Base-by-base conservation (phyloP, 495 filamentous ascomycete genomes). In the Pyrenopolyporus hunteri region DNA sequence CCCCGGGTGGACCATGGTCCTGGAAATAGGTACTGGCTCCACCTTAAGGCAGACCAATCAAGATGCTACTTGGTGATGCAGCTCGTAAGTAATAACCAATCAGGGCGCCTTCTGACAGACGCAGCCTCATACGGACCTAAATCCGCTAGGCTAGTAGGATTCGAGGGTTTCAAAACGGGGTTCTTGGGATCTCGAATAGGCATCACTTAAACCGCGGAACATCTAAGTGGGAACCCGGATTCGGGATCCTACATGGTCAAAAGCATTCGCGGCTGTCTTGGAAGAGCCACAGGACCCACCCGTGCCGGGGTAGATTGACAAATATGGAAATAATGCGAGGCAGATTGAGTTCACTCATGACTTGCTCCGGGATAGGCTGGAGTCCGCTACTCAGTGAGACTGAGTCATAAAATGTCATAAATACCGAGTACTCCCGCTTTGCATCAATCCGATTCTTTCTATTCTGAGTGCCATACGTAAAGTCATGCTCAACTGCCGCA, bases 81-180 rank as follows among this genome's bases (percentile, higher is more conserved):
- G 26, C 57, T 67, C 64, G 64, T 67, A 67, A 54, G 28, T n/a
- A 5, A 29, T 31, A 55, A 31, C 64, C 58, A 67, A 63, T 67
- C 48, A 63, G 35, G 19, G 25, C 5, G 2, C 8, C 19, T 6
- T 17, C 17, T 14, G 3, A 10, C 17, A 8, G 25, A 60, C 63
- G 63, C 63, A 40, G 51, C 57, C 39, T 52, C 57, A 35, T 1
- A 8, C 29, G 46, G 25, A 50, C 37, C 43, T 47, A 49, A 46
- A 37, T 22, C 28, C 33, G 52, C 40, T 31, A 10, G 51, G 32
- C 31, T 29, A 22, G 35, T 47, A 66, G 51, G 63, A 66, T 57
- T 66, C 47, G 36, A 45, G 16, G 1, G 6, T 42, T 28, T 56
- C 53, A 25, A 55, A 55, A 13, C 11, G n/a, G 20, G 52, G 42